A percentile compares a stretch with the other conserved stretches of the same genome.
Evolutionary conservation across 805 yeast species (phyloP).

Genomic region (Wickerhamiella occidentalis): DNA sequence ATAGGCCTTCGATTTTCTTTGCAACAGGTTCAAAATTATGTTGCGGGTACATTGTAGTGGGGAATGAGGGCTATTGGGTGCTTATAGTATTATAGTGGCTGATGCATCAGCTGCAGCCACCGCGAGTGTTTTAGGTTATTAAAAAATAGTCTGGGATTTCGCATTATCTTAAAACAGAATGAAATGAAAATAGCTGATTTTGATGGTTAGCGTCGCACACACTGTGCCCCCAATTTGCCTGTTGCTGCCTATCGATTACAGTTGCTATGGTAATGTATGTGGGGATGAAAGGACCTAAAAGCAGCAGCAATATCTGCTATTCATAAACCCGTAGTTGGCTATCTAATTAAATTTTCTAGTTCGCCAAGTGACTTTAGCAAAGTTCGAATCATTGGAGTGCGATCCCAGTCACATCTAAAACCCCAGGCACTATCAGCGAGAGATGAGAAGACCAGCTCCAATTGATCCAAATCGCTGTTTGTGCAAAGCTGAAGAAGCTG

Average conservation of each 20-base stretch:
- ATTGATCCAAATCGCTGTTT: constrained; percentile 37
- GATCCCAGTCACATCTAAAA: constrained; percentile 44
- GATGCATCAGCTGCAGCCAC: constrained; percentile 2
- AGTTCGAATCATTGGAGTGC: constrained; percentile 25
- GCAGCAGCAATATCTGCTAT: too few species aligned
- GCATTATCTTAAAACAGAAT: too few species aligned
- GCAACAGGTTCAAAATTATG: constrained; percentile 46
- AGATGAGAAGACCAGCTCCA: constrained; percentile 55
- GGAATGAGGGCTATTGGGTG: neutral
- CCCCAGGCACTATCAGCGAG: constrained; percentile 65
- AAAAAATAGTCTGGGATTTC: too few species aligned
- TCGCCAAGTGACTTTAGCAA: constrained; percentile 15
- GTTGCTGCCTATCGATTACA: constrained; percentile 1
- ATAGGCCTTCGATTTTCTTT: constrained; percentile 64
- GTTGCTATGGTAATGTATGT: neutral
- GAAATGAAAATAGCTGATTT: too few species aligned
- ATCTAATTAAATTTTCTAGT: neutral
- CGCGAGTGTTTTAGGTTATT: neutral
- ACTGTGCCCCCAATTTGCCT: neutral
- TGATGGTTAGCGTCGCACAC: too few species aligned
- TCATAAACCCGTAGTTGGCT: too few species aligned
- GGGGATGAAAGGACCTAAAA: too few species aligned
- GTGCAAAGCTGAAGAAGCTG: constrained; percentile 32
- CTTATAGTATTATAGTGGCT: neutral
- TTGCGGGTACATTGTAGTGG: constrained; percentile 5